Conservation (phyloP, 345 rosid genomes). For the Dipteronia dyeriana region DNA sequence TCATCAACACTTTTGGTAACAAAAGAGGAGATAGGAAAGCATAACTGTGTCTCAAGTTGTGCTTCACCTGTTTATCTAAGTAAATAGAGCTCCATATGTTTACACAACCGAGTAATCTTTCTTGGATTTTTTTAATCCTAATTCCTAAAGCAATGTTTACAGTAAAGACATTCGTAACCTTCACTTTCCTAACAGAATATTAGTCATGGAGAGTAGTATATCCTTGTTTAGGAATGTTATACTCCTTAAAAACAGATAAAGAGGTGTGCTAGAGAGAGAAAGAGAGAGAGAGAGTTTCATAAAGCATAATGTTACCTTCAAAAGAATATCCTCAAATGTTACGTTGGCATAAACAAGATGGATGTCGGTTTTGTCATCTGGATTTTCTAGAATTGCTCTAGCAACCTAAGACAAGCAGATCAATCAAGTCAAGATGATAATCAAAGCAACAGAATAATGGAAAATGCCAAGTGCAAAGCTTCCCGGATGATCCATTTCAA, state of each 20-base stretch:
- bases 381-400: conserved; percentile 57
- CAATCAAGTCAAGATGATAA: conserved; percentile 11
- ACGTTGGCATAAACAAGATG: conserved; percentile 60
- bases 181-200: no score
- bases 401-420: conserved; percentile 36
- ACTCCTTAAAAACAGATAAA: background rate
- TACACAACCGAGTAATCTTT: background rate
- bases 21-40: background rate
- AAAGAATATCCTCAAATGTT: conserved; percentile 54
- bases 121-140: background rate
- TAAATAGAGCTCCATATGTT: background rate
- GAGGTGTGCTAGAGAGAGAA: background rate
- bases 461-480: background rate
- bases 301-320: conserved; percentile 38
- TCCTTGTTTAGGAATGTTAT: background rate
- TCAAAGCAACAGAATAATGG: background rate
- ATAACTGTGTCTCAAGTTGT: background rate
- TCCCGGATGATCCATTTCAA: conserved; percentile 1
- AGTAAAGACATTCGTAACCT: no score
- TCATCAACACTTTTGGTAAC: no score
- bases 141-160: no score
- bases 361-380: conserved; percentile 40
- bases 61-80: background rate
- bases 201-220: no score
- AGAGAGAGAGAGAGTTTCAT: background rate